Percentiles rank a stretch among this genome's conserved stretches.
These are phyloP conservation scores for Zymoseptoria passerinii DNA, from an alignment of 2,329 filamentous ascomycete species.

Conservation along the genomic window DNA sequence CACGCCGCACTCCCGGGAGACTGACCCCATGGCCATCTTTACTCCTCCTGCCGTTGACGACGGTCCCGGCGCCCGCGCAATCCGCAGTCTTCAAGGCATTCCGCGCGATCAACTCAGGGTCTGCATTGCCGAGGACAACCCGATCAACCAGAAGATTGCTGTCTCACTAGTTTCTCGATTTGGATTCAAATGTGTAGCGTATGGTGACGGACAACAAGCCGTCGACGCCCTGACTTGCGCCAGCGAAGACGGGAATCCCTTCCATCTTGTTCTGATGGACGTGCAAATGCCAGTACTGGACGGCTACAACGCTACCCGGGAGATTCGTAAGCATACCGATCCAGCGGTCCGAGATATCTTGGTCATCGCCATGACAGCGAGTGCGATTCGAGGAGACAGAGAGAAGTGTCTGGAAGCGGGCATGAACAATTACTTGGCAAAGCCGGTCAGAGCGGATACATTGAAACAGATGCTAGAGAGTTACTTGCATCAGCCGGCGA, in stretches of 20 bases:
- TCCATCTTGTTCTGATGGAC: slow-evolving; percentile 90
- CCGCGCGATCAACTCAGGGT: slow-evolving; percentile 72
- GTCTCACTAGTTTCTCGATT: slow-evolving; percentile 82
- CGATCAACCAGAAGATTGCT: slow-evolving; percentile 89
- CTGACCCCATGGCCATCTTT: slow-evolving; percentile 50
- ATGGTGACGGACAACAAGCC: slow-evolving; percentile 80
- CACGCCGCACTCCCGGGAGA: slow-evolving; percentile 28
- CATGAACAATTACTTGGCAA: slow-evolving; percentile 96
- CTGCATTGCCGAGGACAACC: slow-evolving; percentile 91
- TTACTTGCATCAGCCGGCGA: slow-evolving; percentile 48
- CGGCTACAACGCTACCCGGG: slow-evolving; percentile 81
- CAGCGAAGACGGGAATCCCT: slow-evolving; percentile 63
- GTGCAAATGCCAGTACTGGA: slow-evolving; percentile 93
- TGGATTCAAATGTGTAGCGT: slow-evolving; percentile 80
- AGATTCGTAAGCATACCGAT: slow-evolving; percentile 67
- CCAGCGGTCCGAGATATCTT: slow-evolving; percentile 71
- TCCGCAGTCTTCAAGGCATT: slow-evolving; percentile 62
- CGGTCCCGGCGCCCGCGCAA: slow-evolving; percentile 17
- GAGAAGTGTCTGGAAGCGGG: slow-evolving; percentile 93
- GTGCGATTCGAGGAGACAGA: slow-evolving; percentile 84
- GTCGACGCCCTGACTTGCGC: slow-evolving; percentile 74
- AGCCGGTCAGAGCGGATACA: slow-evolving; percentile 83
- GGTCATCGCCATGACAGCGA: slow-evolving; percentile 97
- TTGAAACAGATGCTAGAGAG: slow-evolving; percentile 73
- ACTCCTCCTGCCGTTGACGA: slow-evolving; percentile 42